phyloP scores from a whole-genome alignment of 2,329 filamentous ascomycete species.

The Diaporthe sp. region DNA sequence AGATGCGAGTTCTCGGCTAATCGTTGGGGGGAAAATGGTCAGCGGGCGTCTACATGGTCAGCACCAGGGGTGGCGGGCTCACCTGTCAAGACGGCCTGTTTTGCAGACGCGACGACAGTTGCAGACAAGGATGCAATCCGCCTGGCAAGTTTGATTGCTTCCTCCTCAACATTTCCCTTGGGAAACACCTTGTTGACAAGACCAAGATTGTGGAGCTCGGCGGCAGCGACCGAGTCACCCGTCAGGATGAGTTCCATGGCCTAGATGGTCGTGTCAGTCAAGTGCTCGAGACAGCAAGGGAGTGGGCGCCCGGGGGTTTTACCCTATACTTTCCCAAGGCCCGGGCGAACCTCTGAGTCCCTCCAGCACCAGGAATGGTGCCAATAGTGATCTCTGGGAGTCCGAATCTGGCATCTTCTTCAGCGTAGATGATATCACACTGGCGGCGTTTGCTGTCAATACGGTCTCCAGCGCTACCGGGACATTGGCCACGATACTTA shows the following conservation, averaged over 20 bases:
- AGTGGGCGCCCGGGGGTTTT: background rate
- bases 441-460: slow-evolving; percentile 30
- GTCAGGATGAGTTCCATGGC: slow-evolving; percentile 59
- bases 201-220: slow-evolving; percentile 51
- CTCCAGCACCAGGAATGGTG: slow-evolving; percentile 44
- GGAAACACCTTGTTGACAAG: slow-evolving; percentile 51
- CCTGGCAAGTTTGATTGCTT: slow-evolving; percentile 50
- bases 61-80: slow-evolving; percentile 32
- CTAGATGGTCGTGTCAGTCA: slow-evolving; percentile 36
- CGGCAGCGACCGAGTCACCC: slow-evolving; percentile 48
- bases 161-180: slow-evolving; percentile 47
- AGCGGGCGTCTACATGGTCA: background rate
- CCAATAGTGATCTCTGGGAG: slow-evolving; percentile 47
- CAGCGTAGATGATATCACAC: slow-evolving; percentile 50
- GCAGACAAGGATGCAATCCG: slow-evolving; percentile 52
- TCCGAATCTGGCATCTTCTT: slow-evolving; percentile 42
- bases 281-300: background rate
- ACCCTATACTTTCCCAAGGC: slow-evolving; percentile 49
- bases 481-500: slow-evolving; percentile 39
- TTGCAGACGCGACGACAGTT: slow-evolving; percentile 53
- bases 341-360: slow-evolving; percentile 46
- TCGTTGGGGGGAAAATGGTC: slow-evolving; percentile 26
- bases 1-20: slow-evolving; percentile 55
- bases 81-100: slow-evolving; percentile 55
- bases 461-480: background rate